Conservation (phyloP, 169 alveolate genomes). For the Plasmodium gonderi region DNA sequence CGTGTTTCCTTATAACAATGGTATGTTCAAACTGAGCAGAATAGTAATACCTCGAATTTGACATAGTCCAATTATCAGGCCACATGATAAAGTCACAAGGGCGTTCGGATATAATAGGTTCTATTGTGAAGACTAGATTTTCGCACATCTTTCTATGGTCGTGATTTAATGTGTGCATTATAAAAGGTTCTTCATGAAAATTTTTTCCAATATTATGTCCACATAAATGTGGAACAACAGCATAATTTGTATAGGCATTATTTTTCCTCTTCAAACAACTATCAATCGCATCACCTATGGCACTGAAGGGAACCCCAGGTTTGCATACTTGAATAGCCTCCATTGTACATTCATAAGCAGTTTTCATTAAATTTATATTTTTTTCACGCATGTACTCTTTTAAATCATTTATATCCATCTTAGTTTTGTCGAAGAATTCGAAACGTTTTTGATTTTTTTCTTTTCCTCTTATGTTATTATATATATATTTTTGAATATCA, state of each 20-base stretch:
- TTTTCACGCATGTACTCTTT: constrained; percentile 73
- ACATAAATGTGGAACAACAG: constrained; percentile 76
- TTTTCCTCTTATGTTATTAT: background rate
- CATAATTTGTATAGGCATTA: constrained; percentile 25
- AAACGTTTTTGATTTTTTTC: background rate
- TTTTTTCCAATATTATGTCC: constrained; percentile 86
- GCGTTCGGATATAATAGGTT: constrained; percentile 81
- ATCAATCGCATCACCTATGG: constrained; percentile 27
- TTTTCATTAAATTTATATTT: constrained; percentile 78
- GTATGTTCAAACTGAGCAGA: constrained; percentile 86
- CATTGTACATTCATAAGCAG: constrained; percentile 81
- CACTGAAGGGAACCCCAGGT: constrained; percentile 77
- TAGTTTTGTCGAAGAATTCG: constrained; percentile 25
- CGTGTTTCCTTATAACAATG: constrained; percentile 75
- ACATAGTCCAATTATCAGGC: constrained; percentile 90
- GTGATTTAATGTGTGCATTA: constrained; percentile 75
- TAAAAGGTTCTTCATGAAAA: constrained; percentile 82
- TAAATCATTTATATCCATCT: constrained; percentile 11
- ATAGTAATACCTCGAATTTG: constrained; percentile 74
- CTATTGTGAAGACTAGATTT: constrained; percentile 87
- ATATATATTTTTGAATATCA: constrained; percentile 13
- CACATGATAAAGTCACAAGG: constrained; percentile 76
- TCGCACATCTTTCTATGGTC: constrained; percentile 83
- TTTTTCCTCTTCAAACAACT: constrained; percentile 28
- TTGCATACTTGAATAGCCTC: constrained; percentile 77